Base-by-base conservation (phyloP, 1,284 basidiomycete genomes). In the Phellopilus nigrolimitatus region DNA sequence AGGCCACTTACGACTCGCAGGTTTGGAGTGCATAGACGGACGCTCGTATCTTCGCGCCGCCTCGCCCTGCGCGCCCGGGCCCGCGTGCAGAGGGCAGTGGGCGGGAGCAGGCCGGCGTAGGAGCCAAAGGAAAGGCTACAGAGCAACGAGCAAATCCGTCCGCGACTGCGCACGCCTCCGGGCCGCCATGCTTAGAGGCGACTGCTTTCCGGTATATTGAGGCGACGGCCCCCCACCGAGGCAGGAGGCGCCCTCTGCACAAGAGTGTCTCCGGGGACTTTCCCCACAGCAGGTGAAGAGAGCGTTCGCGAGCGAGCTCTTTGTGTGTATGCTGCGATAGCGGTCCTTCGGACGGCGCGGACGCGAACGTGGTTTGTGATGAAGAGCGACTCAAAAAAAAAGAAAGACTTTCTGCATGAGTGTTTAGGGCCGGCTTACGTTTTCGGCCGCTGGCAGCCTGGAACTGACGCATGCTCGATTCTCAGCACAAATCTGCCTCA, bases 251-350 rank as follows among this genome's bases (percentile, higher is more conserved):
- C 58, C 60, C 80, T 83, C 82, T 80, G 81, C n/a, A n/a, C n/a
- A n/a, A n/a, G 75, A 65, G 27, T 25, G 39, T 79, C 87, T 89
- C 86, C 86, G 87, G 87, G 84, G 86, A 89, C 87, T 89, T 89
- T 89, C 84, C 87, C 87, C 85, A 81, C 87, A 89, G 86, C 82
- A 45, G 71, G 57, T 56, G 17, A 55, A 58, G 69, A 75, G 71
- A 72, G 70, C 62, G 51, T 34, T 17, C 22, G n/a, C 30, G 22
- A 25, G 51, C 47, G 53, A 57, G 66, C 71, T 75, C 72, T 71
- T 76, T 75, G 84, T 86, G 66, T 70, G 87, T 77, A 69, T 75
- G 78, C 86, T 89, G 87, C 80, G 85, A 88, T 66, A 71, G 80
- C 87, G 85, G 81, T 87, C 81, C 86, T 88, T 84, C 77, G 69